phyloP scores from a whole-genome alignment of 352 stramenopile species.

The Phytophthora vignae region DNA sequence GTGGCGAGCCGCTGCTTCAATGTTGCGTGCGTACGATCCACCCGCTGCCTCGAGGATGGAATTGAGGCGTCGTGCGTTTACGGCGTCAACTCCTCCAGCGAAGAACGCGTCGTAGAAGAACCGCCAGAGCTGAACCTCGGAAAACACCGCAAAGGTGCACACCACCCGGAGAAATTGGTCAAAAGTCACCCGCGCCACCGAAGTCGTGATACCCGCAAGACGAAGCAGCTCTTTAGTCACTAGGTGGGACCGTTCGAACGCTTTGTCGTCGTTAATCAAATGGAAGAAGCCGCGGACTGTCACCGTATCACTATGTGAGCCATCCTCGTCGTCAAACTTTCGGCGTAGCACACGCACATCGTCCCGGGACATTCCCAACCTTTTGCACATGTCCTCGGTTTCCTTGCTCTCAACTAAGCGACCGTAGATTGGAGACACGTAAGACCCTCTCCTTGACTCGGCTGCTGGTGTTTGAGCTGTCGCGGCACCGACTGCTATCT shows the following conservation, averaged over 20 bases:
- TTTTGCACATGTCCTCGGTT: conserved; percentile 41
- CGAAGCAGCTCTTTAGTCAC: conserved; percentile 56
- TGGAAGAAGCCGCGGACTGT: conserved; percentile 61
- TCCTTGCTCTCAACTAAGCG: conserved; percentile 35
- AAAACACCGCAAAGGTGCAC: conserved; percentile 58
- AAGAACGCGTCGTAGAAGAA: conserved; percentile 71
- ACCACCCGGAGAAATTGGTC: conserved; percentile 62
- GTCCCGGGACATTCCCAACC: conserved; percentile 40
- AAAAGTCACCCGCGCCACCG: conserved; percentile 51
- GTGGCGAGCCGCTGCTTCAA: conserved; percentile 53
- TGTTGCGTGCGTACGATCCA: conserved; percentile 53
- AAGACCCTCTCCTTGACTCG: conserved; percentile 6
- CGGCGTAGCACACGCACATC: conserved; percentile 45
- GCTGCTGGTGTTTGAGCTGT: not conserved
- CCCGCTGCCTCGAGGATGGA: conserved; percentile 53
- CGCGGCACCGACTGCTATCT: conserved; percentile 23
- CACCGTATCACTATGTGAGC: conserved; percentile 39
- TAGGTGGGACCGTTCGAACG: conserved; percentile 46
- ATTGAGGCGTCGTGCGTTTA: conserved; percentile 48
- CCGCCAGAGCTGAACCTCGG: conserved; percentile 53
- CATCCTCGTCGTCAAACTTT: conserved; percentile 54
- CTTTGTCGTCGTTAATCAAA: conserved; percentile 52
- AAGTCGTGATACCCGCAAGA: conserved; percentile 31
- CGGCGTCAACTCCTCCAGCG: conserved; percentile 30
- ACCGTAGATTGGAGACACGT: conserved; percentile 23